Base-by-base conservation (phyloP, 768 basidiomycete species). In the Lentinula detonsa region DNA sequence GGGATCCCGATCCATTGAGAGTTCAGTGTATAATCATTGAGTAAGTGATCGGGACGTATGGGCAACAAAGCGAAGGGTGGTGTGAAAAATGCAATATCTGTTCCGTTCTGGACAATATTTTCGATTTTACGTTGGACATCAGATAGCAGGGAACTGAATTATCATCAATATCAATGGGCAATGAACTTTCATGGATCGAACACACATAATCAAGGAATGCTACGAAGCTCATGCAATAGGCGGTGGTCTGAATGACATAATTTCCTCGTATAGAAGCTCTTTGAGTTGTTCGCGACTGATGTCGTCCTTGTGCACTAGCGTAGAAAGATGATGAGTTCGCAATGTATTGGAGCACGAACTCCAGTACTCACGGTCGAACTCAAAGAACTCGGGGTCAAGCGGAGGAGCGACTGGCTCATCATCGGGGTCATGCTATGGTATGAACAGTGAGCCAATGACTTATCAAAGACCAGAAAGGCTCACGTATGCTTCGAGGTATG, bases 331-430 rank as follows among this genome's bases (percentile, higher is more conserved):
- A 54, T 63, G 34, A 61, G 59, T 15, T 53, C 13, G 28, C 21
- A n/a, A 21, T 28, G 45, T 3, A 28, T 33, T 18, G 59, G 9
- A 16, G 33, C 11, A 55, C 56, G 33, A 42, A 61, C 52, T 42
- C 15, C 11, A 59, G 1, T 3, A 82, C 90, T 75, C 65, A 92
- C 90, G 75, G 73, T 99, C 97, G 71, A 98, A 98, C 69, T 96
- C 94, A 73, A 99, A 99, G 80, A 98, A 99, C 65, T 90, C 88
- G 4, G 94, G 90, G 65, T 93, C 91, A 52, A 99, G 86, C n/a
- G 96, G 95, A 4, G 94, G 90, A 0, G 95, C 95, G 23, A 88
- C 85, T 0, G 97, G 97, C 74, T 99, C 97, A 68, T 99, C 97
- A 54, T 96, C 93, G 1, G 95, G 93, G 70, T 97, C 95, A 69